Percentiles rank a stretch among this genome's conserved stretches.
phyloP scores from a whole-genome alignment of 2,329 filamentous ascomycete genomes.

The Lachnum nothofagi region DNA sequence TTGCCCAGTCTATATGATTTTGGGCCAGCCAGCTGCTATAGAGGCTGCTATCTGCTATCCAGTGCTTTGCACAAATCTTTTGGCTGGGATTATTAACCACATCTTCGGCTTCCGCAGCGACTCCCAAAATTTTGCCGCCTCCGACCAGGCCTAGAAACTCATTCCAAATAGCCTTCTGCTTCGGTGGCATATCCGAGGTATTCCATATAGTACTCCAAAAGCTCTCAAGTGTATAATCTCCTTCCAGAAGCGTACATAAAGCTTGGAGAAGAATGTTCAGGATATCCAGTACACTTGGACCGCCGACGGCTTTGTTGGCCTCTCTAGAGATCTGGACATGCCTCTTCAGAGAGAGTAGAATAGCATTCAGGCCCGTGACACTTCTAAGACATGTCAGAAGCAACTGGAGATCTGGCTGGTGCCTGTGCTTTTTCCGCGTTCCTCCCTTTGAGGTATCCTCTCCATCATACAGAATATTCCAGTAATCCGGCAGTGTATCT shows the following conservation, averaged over 20 bases:
- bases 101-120: slow-evolving; percentile 49
- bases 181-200: slow-evolving; percentile 32
- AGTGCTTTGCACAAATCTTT: slow-evolving; percentile 24
- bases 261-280: slow-evolving; percentile 40
- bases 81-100: slow-evolving; percentile 32
- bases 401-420: slow-evolving; percentile 37
- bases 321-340: slow-evolving; percentile 50
- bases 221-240: slow-evolving; percentile 36
- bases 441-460: slow-evolving; percentile 16
- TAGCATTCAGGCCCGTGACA: slow-evolving; percentile 71
- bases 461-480: slow-evolving; percentile 55
- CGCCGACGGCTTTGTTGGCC: slow-evolving; percentile 24
- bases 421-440: slow-evolving; percentile 20
- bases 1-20: slow-evolving; percentile 29
- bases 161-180: slow-evolving; percentile 55
- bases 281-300: slow-evolving; percentile 32
- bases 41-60: slow-evolving; percentile 29
- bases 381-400: slow-evolving; percentile 65
- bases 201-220: slow-evolving; percentile 42
- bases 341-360: slow-evolving; percentile 63
- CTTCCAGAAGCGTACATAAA: slow-evolving; percentile 39
- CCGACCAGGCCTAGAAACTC: slow-evolving; percentile 55
- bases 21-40: slow-evolving; percentile 31
- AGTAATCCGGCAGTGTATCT: slow-evolving; percentile 76
- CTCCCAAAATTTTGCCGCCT: slow-evolving; percentile 54